Conservation (phyloP, 2,329 filamentous ascomycete genomes). For the Dactylellina leptospora region DNA sequence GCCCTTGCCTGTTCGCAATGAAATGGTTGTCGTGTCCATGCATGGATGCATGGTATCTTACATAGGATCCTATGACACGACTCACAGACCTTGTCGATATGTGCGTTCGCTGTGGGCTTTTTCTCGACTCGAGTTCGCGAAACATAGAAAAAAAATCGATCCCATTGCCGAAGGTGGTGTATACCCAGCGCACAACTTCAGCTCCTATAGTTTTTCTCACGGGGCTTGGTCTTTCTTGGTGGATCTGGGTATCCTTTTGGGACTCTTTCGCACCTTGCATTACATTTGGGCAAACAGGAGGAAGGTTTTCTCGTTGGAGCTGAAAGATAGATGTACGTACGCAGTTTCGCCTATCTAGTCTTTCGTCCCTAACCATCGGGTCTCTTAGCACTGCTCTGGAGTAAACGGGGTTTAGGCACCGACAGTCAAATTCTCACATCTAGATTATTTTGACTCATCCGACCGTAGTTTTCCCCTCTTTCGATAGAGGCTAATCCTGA, state of each 20-base stretch:
- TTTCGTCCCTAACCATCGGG: too few relatives aligned
- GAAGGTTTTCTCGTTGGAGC: conserved; percentile 8
- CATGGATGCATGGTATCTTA: conserved; percentile 21
- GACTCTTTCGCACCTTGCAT: conserved; percentile 23
- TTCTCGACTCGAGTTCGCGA: conserved; percentile 22
- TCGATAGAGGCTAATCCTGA: too few relatives aligned
- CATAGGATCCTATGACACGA: conserved; percentile 33
- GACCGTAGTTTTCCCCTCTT: conserved; percentile 7
- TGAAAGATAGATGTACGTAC: not conserved
- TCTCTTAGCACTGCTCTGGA: not conserved
- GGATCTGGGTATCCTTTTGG: conserved; percentile 4
- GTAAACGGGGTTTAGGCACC: conserved; percentile 27
- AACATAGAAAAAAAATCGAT: conserved; percentile 11
- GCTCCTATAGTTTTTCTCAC: conserved; percentile 21
- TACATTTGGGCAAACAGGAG: conserved; percentile 43
- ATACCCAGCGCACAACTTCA: not conserved
- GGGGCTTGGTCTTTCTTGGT: conserved; percentile 25
- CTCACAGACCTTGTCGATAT: conserved; percentile 27
- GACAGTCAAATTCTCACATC: conserved; percentile 20
- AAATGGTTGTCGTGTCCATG: conserved; percentile 31
- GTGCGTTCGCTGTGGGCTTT: not conserved
- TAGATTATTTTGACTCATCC: too few relatives aligned
- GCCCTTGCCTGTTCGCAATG: not conserved
- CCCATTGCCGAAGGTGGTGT: conserved; percentile 7
- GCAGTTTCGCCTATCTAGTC: conserved; percentile 13